A percentile compares a stretch with the other conserved stretches of the same genome.
Conservation (phyloP, 495 filamentous ascomycete genomes). For the Aspergillus ostianus region DNA sequence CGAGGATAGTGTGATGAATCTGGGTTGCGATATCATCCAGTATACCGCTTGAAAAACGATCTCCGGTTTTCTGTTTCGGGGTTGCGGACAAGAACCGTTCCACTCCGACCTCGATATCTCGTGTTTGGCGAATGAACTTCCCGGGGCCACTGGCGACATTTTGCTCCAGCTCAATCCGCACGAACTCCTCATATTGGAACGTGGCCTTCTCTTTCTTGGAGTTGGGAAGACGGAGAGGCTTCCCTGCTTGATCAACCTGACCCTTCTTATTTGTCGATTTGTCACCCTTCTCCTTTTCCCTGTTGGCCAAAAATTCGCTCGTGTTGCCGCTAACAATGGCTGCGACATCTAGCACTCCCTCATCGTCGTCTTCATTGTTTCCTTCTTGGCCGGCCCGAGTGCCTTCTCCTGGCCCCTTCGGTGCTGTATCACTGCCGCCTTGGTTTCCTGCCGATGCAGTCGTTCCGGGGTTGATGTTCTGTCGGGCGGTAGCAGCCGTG, state of each 20-base stretch:
- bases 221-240: slow-evolving; percentile 69
- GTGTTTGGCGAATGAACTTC: slow-evolving; percentile 43
- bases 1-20: slow-evolving; percentile 76
- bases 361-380: slow-evolving; percentile 58
- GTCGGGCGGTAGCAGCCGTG: slow-evolving; percentile 45
- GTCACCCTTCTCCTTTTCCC: slow-evolving; percentile 87
- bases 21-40: slow-evolving; percentile 77
- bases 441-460: slow-evolving; percentile 50
- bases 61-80: slow-evolving; percentile 28
- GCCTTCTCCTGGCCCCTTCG: slow-evolving; percentile 51
- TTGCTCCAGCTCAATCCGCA: slow-evolving; percentile 51
- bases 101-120: slow-evolving; percentile 80
- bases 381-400: slow-evolving; percentile 47
- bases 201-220: slow-evolving; percentile 70
- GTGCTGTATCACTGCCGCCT: slow-evolving; percentile 30
- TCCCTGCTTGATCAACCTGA: slow-evolving; percentile 45
- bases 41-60: slow-evolving; percentile 56
- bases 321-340: slow-evolving; percentile 94
- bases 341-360: slow-evolving; percentile 91
- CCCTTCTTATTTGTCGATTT: slow-evolving; percentile 69
- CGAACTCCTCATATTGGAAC: slow-evolving; percentile 81
- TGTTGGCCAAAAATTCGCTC: slow-evolving; percentile 83
- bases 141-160: slow-evolving; percentile 23
- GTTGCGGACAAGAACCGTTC: slow-evolving; percentile 82
- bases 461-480: slow-evolving; percentile 59